Conservation (phyloP, 2,329 filamentous ascomycete species). For the Trichoderma citrinoviride region DNA sequence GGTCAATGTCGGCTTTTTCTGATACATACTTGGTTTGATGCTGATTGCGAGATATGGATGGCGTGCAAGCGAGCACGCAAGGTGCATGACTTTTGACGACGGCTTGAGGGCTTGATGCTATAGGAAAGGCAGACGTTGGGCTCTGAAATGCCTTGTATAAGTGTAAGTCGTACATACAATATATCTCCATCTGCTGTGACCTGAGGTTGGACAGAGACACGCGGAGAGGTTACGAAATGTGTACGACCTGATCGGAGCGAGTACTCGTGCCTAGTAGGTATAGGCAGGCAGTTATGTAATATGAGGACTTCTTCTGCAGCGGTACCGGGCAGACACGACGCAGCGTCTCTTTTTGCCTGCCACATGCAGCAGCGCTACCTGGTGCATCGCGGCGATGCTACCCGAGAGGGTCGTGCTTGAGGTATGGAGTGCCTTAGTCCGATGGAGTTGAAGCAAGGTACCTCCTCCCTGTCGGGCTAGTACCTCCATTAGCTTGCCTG, state of each 20-base stretch:
- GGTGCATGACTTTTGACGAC: not conserved
- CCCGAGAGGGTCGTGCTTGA: not conserved
- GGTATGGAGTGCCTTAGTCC: not conserved
- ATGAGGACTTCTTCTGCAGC: not conserved
- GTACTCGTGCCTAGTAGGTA: too few species aligned
- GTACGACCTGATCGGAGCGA: not conserved
- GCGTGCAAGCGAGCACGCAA: slow-evolving; percentile 4
- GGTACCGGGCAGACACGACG: too few species aligned
- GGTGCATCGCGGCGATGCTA: not conserved
- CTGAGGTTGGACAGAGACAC: not conserved
- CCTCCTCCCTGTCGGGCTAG: not conserved
- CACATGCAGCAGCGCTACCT: not conserved
- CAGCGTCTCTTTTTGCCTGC: not conserved
- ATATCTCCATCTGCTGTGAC: not conserved
- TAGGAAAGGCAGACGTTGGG: too few species aligned
- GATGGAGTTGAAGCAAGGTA: not conserved
- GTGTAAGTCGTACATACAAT: too few species aligned
- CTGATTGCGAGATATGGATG: not conserved
- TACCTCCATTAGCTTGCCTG: not conserved
- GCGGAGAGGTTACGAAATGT: not conserved
- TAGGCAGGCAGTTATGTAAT: not conserved
- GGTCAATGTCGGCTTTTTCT: not conserved
- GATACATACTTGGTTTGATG: not conserved
- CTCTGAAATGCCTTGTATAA: too few species aligned
- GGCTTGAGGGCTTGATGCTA: too few species aligned